A percentile compares a stretch with the other conserved stretches of the same genome.
Evolutionary conservation across 2,329 filamentous ascomycete genomes (phyloP).

Genomic region (Colletotrichum echinochloae): DNA sequence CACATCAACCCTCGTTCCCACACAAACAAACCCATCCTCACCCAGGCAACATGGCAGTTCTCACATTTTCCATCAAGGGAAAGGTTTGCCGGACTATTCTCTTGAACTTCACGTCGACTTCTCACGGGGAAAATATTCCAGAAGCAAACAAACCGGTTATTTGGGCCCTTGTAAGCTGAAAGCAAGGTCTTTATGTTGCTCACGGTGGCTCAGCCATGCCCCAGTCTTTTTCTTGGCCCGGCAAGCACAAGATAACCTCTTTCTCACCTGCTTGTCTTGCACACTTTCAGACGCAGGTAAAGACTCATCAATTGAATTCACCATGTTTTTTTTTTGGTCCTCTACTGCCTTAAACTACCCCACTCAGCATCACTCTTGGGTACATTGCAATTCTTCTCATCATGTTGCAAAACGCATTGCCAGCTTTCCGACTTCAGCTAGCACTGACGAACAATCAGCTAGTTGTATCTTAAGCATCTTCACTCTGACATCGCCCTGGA

Average conservation of each 20-base stretch:
- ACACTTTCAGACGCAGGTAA: neutral
- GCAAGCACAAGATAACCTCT: neutral
- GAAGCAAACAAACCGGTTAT: neutral
- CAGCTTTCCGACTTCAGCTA: neutral
- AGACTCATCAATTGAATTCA: neutral
- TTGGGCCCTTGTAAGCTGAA: neutral
- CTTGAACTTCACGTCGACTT: neutral
- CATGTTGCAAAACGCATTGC: neutral
- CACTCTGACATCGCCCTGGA: neutral
- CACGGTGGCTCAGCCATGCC: neutral
- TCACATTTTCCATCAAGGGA: neutral
- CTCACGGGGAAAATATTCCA: neutral
- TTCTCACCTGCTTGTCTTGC: neutral
- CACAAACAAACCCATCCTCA: neutral
- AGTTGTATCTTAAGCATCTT: neutral
- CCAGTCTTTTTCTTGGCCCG: neutral
- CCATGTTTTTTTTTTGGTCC: neutral
- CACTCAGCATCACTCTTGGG: neutral
- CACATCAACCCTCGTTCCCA: no score
- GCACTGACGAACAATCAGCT: neutral
- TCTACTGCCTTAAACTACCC: neutral
- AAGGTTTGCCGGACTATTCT: neutral
- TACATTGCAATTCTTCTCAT: neutral
- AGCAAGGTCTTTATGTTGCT: neutral
- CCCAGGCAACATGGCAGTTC: neutral